Conservation (phyloP, 1,284 basidiomycete species). For the Cutaneotrichosporon dermatis region DNA sequence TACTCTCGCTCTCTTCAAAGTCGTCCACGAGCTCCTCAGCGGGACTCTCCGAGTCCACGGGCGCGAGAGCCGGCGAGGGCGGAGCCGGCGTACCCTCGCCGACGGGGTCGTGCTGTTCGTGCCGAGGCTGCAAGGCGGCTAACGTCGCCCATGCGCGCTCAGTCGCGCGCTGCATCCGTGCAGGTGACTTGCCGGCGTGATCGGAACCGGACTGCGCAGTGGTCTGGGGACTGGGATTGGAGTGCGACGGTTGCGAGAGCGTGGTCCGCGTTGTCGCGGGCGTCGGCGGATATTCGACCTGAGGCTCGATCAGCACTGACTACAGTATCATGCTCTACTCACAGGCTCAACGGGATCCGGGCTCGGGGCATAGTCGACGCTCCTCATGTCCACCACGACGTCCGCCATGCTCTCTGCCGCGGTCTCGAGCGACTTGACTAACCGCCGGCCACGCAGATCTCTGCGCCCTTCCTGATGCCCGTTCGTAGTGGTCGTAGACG, state of each 20-base stretch:
- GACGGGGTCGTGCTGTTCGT: not conserved
- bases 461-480: not conserved
- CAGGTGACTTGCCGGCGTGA: not conserved
- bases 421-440: not conserved
- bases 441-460: not conserved
- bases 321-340: not conserved
- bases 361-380: not conserved
- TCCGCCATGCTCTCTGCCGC: not conserved
- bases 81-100: not conserved
- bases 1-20: not conserved
- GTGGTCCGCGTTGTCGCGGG: not conserved
- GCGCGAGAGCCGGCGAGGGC: not conserved
- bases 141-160: slow-evolving; percentile 10
- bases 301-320: not conserved
- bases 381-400: not conserved
- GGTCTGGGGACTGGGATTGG: not conserved
- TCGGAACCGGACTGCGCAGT: too few species aligned
- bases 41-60: not conserved
- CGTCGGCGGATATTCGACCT: not conserved
- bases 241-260: not conserved
- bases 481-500: not conserved
- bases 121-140: slow-evolving; percentile 1
- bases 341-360: not conserved
- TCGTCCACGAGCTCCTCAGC: not conserved
- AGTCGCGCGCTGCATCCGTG: slow-evolving; percentile 3